Evolutionary conservation across 805 yeast genomes (phyloP), one percentile per base, ranked within the genome.

Genomic region (Wickerhamiella spandovensis): DNA sequence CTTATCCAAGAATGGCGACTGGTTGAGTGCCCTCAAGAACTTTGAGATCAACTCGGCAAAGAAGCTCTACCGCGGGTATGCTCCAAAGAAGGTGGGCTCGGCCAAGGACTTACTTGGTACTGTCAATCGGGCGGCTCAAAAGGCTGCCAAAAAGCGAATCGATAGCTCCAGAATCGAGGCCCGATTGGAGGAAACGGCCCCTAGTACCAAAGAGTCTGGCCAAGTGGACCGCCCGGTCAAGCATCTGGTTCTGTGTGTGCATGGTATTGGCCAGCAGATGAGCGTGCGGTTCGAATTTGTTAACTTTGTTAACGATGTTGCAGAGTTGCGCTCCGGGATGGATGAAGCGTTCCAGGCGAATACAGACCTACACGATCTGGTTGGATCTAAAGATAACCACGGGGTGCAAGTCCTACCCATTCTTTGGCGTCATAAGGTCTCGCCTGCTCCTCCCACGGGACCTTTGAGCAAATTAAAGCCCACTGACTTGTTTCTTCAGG

Each of bases 241-340:
- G 35, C 86, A 81, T 60, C 67, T 90, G 54, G 77, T 89, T 1
- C 69, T 90, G n/a, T 87, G 96, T 61, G 77, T 90, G 25, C 98
- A 90, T 67, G 98, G 98, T 0, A 85, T 90, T 53, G 98, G 97
- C 1, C 98, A 90, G 65, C 77, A 81, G 17, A 68, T 92, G 48
- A 94, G 95, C 1, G 72, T 79, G 44, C 77, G 77, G 59, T 79
- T 82, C 60, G 89, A 88, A 57, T 79, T 82, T 48, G 82, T 90
- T 23, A 86, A 86, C 64, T 92, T 90, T 68, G 80, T 87, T 8
- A 95, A 88, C 61, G 88, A 88, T 37, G 77, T 87, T 32, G 84
- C 83, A 58, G 72, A 75, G 30, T 64, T 89, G 54, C 53, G 71
- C n/a, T 51, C 53, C 1, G 48, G 48, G n/a, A 37, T 53, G 13